Evolutionary conservation across 2,329 filamentous ascomycete species (phyloP), one percentile per base, ranked within the genome.

Genomic region (Colletotrichum liriopes): DNA sequence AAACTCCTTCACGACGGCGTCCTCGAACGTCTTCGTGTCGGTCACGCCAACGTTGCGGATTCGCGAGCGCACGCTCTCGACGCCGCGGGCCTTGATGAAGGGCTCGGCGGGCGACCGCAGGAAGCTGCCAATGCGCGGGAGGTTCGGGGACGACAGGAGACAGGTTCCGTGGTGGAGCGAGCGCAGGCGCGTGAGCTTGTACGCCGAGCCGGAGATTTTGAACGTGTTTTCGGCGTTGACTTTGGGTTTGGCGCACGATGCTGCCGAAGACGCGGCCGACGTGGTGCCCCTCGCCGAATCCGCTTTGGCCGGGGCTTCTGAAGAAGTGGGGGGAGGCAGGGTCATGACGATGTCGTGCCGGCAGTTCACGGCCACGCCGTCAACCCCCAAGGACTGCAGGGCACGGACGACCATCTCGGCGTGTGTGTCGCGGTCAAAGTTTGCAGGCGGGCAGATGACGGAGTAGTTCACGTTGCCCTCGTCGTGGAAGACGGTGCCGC

Each of bases 401-500:
- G 95, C 95, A n/a, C 93, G 89, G 49, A 95, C 94, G 0, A 98
- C 93, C 94, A 98, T 98, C 79, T 94, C 90, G 18, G 95, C 96
- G 83, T 98, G 94, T 79, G 90, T 93, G 84, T 98, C 90, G 39
- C 96, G 90, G 74, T 96, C 93, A 80, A 98, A 98, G 0, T 82
- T 84, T 0, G 86, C 85, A 0, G 93, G 89, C 2, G 95, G 95
- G 74, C 92, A 94, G 60, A 97, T 97, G 66, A 98, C 94, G 79
- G 93, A 93, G 87, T 95, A 99, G 82, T 99, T 99, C 76, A 98
- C 89, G 80, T 99, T 99, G 66, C 96, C 96, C 52, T 87, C 83
- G 81, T 98, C 96, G 81, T 99, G 96, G 80, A 97, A 98, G 63
- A 99, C 96, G 2, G 96, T 91, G 56, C 96, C 96, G 60, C 96